A percentile compares a stretch with the other conserved stretches of the same genome.
These are phyloP conservation scores for Cinnamomum micranthum DNA, from an alignment of 164 flowering plant genomes.

Conservation along the genomic window DNA sequence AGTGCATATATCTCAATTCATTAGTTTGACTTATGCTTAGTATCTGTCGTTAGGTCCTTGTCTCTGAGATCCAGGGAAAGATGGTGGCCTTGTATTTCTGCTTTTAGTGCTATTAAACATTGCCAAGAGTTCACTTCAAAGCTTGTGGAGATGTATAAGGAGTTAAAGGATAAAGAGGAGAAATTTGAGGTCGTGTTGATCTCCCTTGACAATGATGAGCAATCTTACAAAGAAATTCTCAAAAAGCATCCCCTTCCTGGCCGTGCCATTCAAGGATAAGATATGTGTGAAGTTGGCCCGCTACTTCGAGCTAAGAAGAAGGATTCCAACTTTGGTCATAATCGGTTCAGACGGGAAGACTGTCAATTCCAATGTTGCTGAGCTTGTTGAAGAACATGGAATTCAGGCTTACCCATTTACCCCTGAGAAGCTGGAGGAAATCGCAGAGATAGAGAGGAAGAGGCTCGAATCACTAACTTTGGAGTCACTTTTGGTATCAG, in stretches of 20 bases:
- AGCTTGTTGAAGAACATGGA: conserved; percentile 23
- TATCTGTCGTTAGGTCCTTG: conserved; percentile 18
- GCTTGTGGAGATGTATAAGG: conserved; percentile 19
- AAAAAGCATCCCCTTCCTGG: conserved; percentile 21
- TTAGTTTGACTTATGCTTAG: background rate
- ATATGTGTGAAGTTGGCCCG: conserved; percentile 4
- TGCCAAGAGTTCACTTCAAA: conserved; percentile 17
- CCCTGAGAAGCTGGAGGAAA: conserved; percentile 24
- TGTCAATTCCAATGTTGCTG: conserved; percentile 19
- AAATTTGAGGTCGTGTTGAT: conserved; percentile 24
- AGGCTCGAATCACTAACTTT: conserved; percentile 27
- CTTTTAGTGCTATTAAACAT: background rate
- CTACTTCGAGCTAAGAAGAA: conserved; percentile 17
- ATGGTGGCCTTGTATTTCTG: conserved; percentile 31
- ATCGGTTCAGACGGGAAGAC: conserved; percentile 31
- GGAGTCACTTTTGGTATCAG: conserved; percentile 31
- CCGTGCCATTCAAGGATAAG: conserved; percentile 25
- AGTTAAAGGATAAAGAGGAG: conserved; percentile 25
- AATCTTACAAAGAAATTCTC: conserved; percentile 14
- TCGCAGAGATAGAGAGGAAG: conserved; percentile 29
- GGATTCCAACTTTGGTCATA: conserved; percentile 19
- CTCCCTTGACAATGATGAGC: conserved; percentile 16
- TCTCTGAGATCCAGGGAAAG: conserved; percentile 37
- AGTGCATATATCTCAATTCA: background rate
- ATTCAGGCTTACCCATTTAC: conserved; percentile 33